Conservation (phyloP, 208 protist genomes). For the Trypanosoma congolense region DNA sequence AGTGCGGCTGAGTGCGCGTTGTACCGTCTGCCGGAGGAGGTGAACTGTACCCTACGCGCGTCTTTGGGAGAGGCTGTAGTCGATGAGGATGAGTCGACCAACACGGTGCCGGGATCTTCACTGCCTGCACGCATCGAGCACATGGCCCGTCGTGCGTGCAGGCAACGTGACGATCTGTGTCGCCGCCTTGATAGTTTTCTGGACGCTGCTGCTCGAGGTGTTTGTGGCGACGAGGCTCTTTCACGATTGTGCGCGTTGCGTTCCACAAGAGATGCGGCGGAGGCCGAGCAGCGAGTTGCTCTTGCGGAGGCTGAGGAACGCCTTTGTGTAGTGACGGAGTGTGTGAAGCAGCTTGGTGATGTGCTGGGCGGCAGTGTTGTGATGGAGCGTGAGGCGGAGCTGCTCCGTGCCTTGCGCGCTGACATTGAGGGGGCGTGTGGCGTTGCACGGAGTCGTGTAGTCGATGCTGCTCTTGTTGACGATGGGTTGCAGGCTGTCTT, state of each 20-base stretch:
- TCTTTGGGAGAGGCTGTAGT: neutral
- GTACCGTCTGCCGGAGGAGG: neutral
- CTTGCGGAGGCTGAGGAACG: slow-evolving; percentile 1
- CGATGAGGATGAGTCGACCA: neutral
- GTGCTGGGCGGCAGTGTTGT: neutral
- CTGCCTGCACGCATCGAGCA: slow-evolving; percentile 5
- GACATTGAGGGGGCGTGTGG: slow-evolving; percentile 7
- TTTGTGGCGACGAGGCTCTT: neutral
- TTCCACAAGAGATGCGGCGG: slow-evolving; percentile 2
- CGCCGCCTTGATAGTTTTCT: neutral
- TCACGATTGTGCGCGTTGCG: neutral
- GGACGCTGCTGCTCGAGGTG: neutral
- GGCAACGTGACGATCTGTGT: neutral
- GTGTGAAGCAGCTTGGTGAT: neutral
- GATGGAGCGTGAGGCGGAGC: neutral
- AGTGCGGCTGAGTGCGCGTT: neutral
- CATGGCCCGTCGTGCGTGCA: neutral
- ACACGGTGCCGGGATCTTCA: neutral
- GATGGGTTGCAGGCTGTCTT: neutral
- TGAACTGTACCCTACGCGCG: neutral
- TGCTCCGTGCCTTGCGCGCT: slow-evolving; percentile 3
- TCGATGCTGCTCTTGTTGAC: slow-evolving; percentile 1
- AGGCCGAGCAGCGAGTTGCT: neutral
- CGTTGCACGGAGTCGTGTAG: neutral
- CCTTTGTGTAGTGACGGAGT: slow-evolving; percentile 1